Evolutionary conservation across 169 alveolate genomes (phyloP).

Genomic region (Ophryocystis elektroscirrha): DNA sequence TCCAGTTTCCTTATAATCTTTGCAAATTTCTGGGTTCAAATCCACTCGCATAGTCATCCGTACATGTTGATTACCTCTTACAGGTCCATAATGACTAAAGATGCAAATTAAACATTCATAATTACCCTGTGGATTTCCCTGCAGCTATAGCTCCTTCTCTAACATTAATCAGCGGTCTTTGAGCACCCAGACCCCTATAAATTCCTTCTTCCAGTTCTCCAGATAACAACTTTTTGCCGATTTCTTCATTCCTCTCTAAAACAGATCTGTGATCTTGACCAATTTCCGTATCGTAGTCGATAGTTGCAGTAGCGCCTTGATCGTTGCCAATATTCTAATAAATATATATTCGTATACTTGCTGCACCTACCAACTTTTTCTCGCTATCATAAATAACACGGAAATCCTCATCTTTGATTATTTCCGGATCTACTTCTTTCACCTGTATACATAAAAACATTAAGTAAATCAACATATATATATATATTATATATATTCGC

Average conservation of each 20-base stretch:
- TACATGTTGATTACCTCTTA: conserved; percentile 52
- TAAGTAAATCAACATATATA: too few species aligned
- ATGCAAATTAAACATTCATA: background rate
- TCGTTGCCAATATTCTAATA: conserved; percentile 11
- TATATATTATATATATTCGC: too few species aligned
- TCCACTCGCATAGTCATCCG: conserved; percentile 70
- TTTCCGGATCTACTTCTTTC: too few species aligned
- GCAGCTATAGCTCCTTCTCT: conserved; percentile 47
- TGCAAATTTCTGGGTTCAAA: conserved; percentile 82
- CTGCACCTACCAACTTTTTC: conserved; percentile 54
- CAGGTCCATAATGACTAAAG: conserved; percentile 57
- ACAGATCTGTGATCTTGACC: conserved; percentile 41
- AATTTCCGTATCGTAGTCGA: conserved; percentile 40
- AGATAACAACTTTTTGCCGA: conserved; percentile 37
- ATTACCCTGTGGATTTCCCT: conserved; percentile 51
- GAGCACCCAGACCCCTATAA: conserved; percentile 56
- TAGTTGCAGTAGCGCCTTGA: conserved; percentile 14
- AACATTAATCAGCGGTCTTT: conserved; percentile 35
- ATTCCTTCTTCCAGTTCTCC: conserved; percentile 46
- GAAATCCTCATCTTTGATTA: too few species aligned
- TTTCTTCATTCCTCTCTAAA: conserved; percentile 44
- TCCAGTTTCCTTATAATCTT: conserved; percentile 89
- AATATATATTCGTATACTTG: too few species aligned
- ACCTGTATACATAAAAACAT: too few species aligned
- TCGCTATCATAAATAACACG: too few species aligned